Conservation (phyloP, 441 rosid species). For the Erysimum pusillum region DNA sequence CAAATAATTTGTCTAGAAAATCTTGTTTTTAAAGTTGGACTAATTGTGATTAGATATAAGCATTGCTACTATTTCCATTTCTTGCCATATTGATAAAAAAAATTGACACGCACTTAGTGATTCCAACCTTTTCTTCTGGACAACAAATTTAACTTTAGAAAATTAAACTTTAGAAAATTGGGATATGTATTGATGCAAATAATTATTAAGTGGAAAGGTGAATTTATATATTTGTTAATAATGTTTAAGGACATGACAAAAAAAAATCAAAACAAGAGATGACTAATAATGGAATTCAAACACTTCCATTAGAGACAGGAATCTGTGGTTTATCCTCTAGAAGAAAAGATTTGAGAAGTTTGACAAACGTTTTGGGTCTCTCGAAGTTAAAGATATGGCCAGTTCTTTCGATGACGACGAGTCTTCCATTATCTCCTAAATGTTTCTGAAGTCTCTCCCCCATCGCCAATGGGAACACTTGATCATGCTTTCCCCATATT, state of each 20-base stretch:
- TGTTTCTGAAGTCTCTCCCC: slow-evolving; percentile 63
- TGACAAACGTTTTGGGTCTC: slow-evolving; percentile 58
- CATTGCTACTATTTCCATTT: no score
- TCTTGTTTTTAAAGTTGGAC: background rate
- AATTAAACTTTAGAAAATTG: background rate
- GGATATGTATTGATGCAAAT: background rate
- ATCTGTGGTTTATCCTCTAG: slow-evolving; percentile 36
- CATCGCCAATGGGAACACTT: slow-evolving; percentile 69
- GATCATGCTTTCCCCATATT: slow-evolving; percentile 85
- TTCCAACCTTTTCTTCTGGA: background rate
- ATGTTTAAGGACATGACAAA: background rate
- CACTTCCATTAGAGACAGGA: slow-evolving; percentile 24
- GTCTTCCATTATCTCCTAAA: slow-evolving; percentile 64
- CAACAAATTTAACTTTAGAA: no score
- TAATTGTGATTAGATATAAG: background rate
- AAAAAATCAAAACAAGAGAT: background rate
- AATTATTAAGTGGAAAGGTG: background rate
- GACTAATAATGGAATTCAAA: background rate
- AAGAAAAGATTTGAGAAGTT: slow-evolving; percentile 65
- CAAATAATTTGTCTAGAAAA: background rate
- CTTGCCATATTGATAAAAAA: background rate
- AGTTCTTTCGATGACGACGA: slow-evolving; percentile 62
- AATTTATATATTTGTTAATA: background rate
- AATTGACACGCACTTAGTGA: no score
- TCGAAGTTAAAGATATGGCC: slow-evolving; percentile 74